Base-by-base conservation (phyloP, 495 filamentous ascomycete genomes). In the Neurospora sp. region DNA sequence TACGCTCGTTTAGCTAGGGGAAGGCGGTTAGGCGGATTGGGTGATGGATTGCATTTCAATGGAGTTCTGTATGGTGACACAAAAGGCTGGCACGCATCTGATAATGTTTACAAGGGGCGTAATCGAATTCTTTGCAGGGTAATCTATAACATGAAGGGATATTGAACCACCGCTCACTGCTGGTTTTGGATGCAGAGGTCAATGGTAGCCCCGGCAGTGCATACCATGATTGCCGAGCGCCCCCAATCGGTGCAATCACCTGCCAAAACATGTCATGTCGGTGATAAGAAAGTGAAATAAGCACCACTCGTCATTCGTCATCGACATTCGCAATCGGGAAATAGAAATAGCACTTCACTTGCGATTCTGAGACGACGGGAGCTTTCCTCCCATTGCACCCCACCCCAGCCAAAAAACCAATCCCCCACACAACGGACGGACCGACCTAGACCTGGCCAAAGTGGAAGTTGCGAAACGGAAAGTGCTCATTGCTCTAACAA, bases 361-460 rank as follows among this genome's bases (percentile, higher is more conserved):
- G 15, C 54, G 28, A 66, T 19, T 66, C 54, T 34, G 28, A 66
- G 28, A 66, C 54, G 54, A 34, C 54, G 54, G 28, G 28, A 36
- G 54, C 28, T 66, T 66, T 66, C 54, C 54, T 66, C 54, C 28
- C 34, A 66, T 36, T 66, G 54, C 28, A 34, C 28, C 54, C 28
- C 54, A 66, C 54, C 28, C 54, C 28, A 66, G 24, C 48, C 9
- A 66, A 66, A 66, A 19, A 19, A 19, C 7, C 3, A 15, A 34
- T 66, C 54, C 54, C 28, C 54, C 54, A 66, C 54, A 66, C 54
- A 66, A 19, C 28, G 54, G 54, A 66, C 54, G 54, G 54, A 66
- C 54, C 54, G 54, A 66, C 54, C 54, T 66, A 28, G 54, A 72
- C 37, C 54, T 69, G 38, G 71, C 48, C n/a, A 72, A 39, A 70